Conservation (phyloP, 78 protist genomes). For the Dictyostelium brefeldianum region DNA sequence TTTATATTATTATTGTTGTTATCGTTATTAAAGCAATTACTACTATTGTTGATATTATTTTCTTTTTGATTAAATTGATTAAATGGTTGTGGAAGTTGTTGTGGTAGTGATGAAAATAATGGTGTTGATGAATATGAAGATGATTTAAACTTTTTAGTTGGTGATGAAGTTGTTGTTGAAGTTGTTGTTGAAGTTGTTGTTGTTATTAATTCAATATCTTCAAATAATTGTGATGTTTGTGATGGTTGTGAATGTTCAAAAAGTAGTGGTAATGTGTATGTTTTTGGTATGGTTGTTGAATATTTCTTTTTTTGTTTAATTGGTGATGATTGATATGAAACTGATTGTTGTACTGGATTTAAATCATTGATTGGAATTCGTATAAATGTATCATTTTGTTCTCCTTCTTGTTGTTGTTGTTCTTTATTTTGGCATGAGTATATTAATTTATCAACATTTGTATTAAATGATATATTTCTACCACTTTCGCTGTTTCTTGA, state of each 20-base stretch:
- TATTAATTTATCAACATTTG: background rate
- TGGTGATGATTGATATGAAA: slow-evolving; percentile 4
- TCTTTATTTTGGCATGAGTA: background rate
- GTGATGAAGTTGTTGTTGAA: background rate
- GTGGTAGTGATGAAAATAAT: background rate
- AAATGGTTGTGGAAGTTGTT: background rate
- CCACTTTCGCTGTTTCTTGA: background rate
- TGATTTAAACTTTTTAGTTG: slow-evolving; percentile 1
- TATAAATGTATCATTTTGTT: background rate
- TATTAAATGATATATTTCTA: background rate
- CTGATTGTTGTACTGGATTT: background rate
- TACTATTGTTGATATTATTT: too few relatives aligned
- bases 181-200: background rate
- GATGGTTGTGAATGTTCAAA: too few relatives aligned
- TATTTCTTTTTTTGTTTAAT: background rate
- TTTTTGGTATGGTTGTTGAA: background rate
- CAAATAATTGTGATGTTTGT: too few relatives aligned
- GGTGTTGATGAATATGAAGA: background rate
- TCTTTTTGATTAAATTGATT: background rate
- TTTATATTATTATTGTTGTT: too few relatives aligned
- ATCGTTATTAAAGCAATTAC: too few relatives aligned
- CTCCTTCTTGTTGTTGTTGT: too few relatives aligned
- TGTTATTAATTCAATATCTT: background rate
- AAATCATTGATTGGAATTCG: background rate
- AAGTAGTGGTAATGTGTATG: background rate